Evolutionary conservation across 2,329 filamentous ascomycete species (phyloP).

Genomic region (Lachnellula suecica): DNA sequence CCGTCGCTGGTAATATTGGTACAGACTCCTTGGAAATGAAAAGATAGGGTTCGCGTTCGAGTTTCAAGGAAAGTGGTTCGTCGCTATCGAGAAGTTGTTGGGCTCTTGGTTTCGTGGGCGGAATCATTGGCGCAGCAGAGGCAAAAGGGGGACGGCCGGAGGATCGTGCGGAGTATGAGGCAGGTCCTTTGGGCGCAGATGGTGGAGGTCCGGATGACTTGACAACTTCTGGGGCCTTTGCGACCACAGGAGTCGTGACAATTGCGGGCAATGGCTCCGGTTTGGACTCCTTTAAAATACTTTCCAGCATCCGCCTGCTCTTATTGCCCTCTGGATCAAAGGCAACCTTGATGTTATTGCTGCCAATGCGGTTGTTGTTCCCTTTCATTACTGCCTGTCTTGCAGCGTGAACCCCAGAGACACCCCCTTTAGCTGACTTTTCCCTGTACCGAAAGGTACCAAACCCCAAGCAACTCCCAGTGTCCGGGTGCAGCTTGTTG

Average conservation of each 20-base stretch:
- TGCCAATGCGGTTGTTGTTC: constrained; percentile 77
- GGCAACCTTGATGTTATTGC: constrained; percentile 75
- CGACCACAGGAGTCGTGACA: constrained; percentile 31
- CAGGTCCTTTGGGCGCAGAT: constrained; percentile 81
- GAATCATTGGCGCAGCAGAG: constrained; percentile 25
- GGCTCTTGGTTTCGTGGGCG: constrained; percentile 45
- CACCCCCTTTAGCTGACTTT: constrained; percentile 38
- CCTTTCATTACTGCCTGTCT: constrained; percentile 76
- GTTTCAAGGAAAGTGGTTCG: constrained; percentile 61
- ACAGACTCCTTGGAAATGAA: constrained; percentile 87
- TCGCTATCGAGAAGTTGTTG: constrained; percentile 56
- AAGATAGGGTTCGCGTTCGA: constrained; percentile 82
- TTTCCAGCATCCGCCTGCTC: constrained; percentile 76
- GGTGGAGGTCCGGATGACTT: constrained; percentile 67
- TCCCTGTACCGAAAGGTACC: constrained; percentile 90
- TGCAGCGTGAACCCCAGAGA: constrained; percentile 77
- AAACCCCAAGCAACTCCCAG: constrained; percentile 90
- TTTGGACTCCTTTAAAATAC: constrained; percentile 67
- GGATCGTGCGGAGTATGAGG: constrained; percentile 21
- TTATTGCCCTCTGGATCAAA: constrained; percentile 86
- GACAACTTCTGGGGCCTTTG: constrained; percentile 38
- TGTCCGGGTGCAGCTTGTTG: constrained; percentile 93
- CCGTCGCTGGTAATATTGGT: constrained; percentile 80
- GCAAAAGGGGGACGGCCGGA: constrained; percentile 29
- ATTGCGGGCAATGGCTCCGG: constrained; percentile 11